A percentile compares a stretch with the other conserved stretches of the same genome.
phyloP scores from a whole-genome alignment of 2,329 filamentous ascomycete genomes.

The Ambrosiella xylebori region DNA sequence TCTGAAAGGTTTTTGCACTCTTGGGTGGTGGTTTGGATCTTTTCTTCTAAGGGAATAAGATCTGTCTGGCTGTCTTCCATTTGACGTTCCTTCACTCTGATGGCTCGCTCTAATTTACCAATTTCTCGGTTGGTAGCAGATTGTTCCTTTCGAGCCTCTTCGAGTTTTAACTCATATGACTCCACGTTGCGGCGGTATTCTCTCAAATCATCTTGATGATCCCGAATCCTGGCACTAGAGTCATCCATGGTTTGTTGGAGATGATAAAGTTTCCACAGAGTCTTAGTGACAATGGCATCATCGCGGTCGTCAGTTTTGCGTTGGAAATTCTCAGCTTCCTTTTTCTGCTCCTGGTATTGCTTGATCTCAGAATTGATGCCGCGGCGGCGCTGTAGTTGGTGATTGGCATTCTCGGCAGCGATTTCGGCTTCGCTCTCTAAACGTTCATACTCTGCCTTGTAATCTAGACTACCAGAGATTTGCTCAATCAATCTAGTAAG shows the following conservation, averaged over 20 bases:
- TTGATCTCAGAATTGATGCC: constrained; percentile 97
- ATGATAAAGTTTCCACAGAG: constrained; percentile 91
- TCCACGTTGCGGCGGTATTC: constrained; percentile 80
- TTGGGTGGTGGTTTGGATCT: constrained; percentile 60
- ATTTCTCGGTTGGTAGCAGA: constrained; percentile 59
- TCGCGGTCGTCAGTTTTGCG: constrained; percentile 82
- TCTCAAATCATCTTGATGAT: constrained; percentile 86
- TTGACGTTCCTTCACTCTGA: constrained; percentile 70
- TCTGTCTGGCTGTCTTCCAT: constrained; percentile 75
- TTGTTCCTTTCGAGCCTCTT: constrained; percentile 71
- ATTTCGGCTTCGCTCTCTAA: constrained; percentile 76
- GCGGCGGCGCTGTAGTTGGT: constrained; percentile 73
- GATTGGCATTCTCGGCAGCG: constrained; percentile 72
- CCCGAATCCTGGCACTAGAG: constrained; percentile 76
- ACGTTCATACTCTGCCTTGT: constrained; percentile 83
- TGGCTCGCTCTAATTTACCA: constrained; percentile 63
- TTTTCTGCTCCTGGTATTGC: constrained; percentile 92
- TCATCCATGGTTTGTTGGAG: constrained; percentile 88
- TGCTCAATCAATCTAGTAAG: constrained; percentile 90
- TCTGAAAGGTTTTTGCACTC: constrained; percentile 52
- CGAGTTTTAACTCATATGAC: constrained; percentile 62
- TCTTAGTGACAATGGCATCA: constrained; percentile 78
- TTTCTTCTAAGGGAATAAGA: constrained; percentile 80
- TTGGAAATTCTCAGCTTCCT: constrained; percentile 84
- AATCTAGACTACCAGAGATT: constrained; percentile 88